Base-by-base conservation (phyloP, 495 filamentous ascomycete species). In the Penicillium crystallinum region DNA sequence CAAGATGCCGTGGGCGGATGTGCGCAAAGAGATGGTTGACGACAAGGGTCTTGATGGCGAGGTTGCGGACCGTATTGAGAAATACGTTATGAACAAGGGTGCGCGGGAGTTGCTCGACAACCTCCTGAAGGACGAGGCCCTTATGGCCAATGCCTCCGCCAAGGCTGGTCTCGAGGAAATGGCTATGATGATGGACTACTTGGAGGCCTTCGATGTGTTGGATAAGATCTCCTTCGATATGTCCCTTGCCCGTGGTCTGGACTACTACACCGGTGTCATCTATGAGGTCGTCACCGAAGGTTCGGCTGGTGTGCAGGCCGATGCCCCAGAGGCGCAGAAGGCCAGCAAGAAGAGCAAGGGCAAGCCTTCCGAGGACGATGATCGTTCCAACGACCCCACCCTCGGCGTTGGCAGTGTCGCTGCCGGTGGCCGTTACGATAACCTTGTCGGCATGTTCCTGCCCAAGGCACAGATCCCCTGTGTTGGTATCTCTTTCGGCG, bases 181-280 rank as follows among this genome's bases (percentile, higher is more conserved):
- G 86, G 78, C 77, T 4, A 70, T 90, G 10, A 78, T 97, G 25
- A 88, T 92, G 66, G 77, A 78, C 34, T 96, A 96, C 69, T 77
- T 96, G 2, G 82, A 91, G 36, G 82, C 84, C 2, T 91, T 90
- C 63, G 75, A 78, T 21, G 82, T 87, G 17, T 70, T 85, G 29
- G 82, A 88, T 46, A 81, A 75, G 40, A 78, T 95, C 43, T 87
- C 86, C 14, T 88, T 95, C 67, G 90, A 95, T 62, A 79, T 95
- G 57, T 86, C 81, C 19, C 79, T 96, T 35, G 90, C 90, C 15
- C 83, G 90, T 55, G 90, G 88, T 27, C 78, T 97, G 29, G 91
- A 96, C 66, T 97, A 97, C 70, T 96, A 97, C 71, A 96, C 92
- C 2, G 90, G 90, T 38, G 76, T 96, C 43, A 97, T 97, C 67